phyloP scores from a whole-genome alignment of 805 yeast species.

The Barnettozyma pratensis region DNA sequence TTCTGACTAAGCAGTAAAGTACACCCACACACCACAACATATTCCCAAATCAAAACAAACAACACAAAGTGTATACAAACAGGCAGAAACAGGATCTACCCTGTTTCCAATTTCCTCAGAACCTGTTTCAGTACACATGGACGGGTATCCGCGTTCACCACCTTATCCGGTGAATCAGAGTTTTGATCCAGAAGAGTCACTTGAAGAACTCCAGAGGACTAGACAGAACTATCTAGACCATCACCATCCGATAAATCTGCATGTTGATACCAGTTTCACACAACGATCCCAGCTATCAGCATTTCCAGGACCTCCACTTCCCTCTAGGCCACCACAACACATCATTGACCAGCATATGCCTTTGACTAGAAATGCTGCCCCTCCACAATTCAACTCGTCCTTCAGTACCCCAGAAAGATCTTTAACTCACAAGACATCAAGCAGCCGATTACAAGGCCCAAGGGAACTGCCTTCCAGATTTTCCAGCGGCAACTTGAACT shows the following conservation, averaged over 20 bases:
- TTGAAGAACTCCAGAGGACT: neutral
- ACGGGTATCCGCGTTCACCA: neutral
- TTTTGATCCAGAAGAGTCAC: neutral
- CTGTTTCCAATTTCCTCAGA: neutral
- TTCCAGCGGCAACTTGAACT: neutral
- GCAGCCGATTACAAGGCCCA: slow-evolving; percentile 17
- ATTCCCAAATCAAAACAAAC: too few relatives aligned
- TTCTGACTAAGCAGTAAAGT: too few relatives aligned
- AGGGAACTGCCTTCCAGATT: slow-evolving; percentile 18
- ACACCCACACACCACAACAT: too few relatives aligned
- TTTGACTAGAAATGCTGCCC: neutral
- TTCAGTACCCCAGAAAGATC: neutral
- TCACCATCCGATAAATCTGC: slow-evolving; percentile 1
- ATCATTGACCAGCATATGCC: slow-evolving; percentile 16
- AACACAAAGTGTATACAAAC: too few relatives aligned
- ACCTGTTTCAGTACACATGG: neutral
- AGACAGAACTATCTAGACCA: neutral
- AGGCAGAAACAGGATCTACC: too few relatives aligned
- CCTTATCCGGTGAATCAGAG: neutral
- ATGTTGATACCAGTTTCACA: slow-evolving; percentile 2
- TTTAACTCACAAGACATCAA: neutral
- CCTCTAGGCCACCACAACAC: slow-evolving; percentile 19
- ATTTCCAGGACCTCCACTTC: slow-evolving; percentile 18
- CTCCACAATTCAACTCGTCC: neutral
- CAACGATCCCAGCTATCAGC: neutral